These are phyloP conservation scores for Sporisorium graminicola DNA, from an alignment of 1,284 basidiomycete species.

Conservation along the genomic window DNA sequence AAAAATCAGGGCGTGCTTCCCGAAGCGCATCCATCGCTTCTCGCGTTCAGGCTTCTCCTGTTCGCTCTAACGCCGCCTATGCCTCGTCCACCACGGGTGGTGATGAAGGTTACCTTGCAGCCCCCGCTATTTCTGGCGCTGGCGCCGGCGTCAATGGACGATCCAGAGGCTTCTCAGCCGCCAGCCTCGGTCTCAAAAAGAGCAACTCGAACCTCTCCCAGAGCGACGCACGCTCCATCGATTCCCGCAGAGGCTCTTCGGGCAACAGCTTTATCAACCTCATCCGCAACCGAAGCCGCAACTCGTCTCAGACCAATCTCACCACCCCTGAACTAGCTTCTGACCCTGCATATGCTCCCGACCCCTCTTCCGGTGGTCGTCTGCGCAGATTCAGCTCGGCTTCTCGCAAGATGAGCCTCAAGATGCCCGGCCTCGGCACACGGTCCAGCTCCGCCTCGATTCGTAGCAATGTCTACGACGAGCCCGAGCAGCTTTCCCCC, in stretches of 20 bases:
- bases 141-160: not conserved
- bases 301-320: constrained; percentile 45
- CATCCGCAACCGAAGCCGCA: constrained; percentile 42
- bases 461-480: constrained; percentile 24
- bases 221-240: constrained; percentile 47
- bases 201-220: constrained; percentile 54
- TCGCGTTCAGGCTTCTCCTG: constrained; percentile 14
- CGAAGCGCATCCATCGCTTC: constrained; percentile 31
- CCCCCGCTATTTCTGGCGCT: constrained; percentile 17
- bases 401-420: constrained; percentile 48
- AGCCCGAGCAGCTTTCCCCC: constrained; percentile 20
- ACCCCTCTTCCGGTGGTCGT: constrained; percentile 1
- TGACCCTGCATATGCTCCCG: constrained; percentile 6
- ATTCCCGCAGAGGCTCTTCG: constrained; percentile 39
- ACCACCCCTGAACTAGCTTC: constrained; percentile 18
- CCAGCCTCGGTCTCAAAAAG: constrained; percentile 37
- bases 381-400: constrained; percentile 44
- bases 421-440: constrained; percentile 31
- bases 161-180: constrained; percentile 22
- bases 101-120: constrained; percentile 26
- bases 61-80: constrained; percentile 6
- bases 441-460: constrained; percentile 30
- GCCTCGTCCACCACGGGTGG: too few relatives aligned
- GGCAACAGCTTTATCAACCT: constrained; percentile 41
- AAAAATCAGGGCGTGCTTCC: constrained; percentile 16